phyloP scores from a whole-genome alignment of 768 basidiomycete genomes.

The Wakefieldia striispora region DNA sequence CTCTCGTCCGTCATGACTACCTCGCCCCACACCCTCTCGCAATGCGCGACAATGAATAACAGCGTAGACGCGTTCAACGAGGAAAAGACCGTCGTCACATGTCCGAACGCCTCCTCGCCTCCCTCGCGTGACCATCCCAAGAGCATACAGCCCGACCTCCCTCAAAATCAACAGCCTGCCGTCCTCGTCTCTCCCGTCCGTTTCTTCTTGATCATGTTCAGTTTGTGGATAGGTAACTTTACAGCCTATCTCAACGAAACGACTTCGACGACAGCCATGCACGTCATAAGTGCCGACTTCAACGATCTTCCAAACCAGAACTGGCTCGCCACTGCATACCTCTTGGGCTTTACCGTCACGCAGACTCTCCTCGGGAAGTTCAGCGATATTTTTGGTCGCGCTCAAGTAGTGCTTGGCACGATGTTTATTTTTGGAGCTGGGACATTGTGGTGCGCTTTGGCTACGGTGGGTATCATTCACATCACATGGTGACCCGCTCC shows the following conservation, averaged over 20 bases:
- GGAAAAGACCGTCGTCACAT: slow-evolving; percentile 18
- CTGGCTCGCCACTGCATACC: slow-evolving; percentile 35
- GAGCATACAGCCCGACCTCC: not conserved
- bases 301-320: slow-evolving; percentile 31
- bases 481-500: not conserved
- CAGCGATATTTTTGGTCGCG: slow-evolving; percentile 36
- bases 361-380: slow-evolving; percentile 35
- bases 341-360: slow-evolving; percentile 37
- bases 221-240: slow-evolving; percentile 35
- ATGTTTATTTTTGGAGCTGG: slow-evolving; percentile 36
- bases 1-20: slow-evolving; percentile 23
- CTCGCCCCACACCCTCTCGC: slow-evolving; percentile 30
- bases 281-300: slow-evolving; percentile 32
- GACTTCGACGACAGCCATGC: slow-evolving; percentile 35
- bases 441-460: slow-evolving; percentile 34
- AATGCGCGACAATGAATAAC: slow-evolving; percentile 31
- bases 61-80: slow-evolving; percentile 27
- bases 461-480: slow-evolving; percentile 21
- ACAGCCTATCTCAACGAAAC: slow-evolving; percentile 37
- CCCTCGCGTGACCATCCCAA: slow-evolving; percentile 2
- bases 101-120: not conserved
- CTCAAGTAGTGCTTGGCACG: slow-evolving; percentile 33
- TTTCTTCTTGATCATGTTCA: slow-evolving; percentile 35
- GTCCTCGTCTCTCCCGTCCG: slow-evolving; percentile 27
- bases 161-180: slow-evolving; percentile 21